Evolutionary conservation across 352 stramenopile genomes (phyloP).

Genomic region (Thraustochytrium aureum): DNA sequence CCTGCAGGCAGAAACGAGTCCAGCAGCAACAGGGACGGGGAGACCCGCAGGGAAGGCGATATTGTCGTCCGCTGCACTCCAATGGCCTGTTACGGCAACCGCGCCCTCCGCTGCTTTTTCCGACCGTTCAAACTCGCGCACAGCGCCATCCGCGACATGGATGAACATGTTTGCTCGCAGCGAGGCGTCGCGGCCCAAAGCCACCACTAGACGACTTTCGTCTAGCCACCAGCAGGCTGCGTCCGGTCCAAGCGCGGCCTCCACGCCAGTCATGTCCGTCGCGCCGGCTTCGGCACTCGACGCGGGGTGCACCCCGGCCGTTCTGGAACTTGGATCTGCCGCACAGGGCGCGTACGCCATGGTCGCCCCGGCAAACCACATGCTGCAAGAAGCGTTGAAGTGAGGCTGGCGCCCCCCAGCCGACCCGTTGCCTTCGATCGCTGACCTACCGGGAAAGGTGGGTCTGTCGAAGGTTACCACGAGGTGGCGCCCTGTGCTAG

Average conservation of each 20-base stretch:
- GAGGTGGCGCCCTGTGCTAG: neutral
- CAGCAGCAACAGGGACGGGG: neutral
- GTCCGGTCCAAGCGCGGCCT: neutral
- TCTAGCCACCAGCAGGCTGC: slow-evolving; percentile 7
- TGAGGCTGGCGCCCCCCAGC: neutral
- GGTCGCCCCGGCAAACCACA: neutral
- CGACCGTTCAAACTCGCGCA: neutral
- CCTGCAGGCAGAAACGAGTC: neutral
- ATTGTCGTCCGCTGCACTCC: neutral
- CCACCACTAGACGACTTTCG: neutral
- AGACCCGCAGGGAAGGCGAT: neutral
- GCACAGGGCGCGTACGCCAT: neutral
- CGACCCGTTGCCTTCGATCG: too few relatives aligned
- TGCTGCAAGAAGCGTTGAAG: neutral
- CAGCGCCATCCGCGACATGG: neutral
- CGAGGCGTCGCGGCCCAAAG: neutral
- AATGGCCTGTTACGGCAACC: neutral
- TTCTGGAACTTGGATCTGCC: neutral
- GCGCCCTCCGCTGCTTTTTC: neutral
- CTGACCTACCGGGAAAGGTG: too few relatives aligned
- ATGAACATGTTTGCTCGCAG: slow-evolving; percentile 21
- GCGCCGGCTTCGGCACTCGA: too few relatives aligned
- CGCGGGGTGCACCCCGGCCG: too few relatives aligned
- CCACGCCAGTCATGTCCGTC: neutral
- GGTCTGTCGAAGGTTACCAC: slow-evolving; percentile 11